phyloP scores from a whole-genome alignment of 1,284 basidiomycete genomes.

The Austroboletus olivaceoglutinosus region DNA sequence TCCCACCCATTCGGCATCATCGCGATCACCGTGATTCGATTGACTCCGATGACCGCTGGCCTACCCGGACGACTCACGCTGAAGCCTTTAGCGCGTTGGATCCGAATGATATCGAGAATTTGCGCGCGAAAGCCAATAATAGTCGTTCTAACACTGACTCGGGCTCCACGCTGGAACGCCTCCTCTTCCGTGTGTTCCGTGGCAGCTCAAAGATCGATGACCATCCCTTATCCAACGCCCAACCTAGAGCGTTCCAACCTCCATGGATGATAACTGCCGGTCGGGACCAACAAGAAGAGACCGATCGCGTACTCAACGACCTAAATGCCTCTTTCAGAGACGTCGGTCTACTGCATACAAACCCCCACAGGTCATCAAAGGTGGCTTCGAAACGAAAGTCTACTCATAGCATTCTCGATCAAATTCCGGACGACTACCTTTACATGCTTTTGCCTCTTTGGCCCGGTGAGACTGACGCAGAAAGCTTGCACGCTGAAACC shows the following conservation, averaged over 20 bases:
- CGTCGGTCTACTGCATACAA: slow-evolving; percentile 69
- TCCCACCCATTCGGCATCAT: slow-evolving; percentile 8
- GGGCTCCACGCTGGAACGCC: slow-evolving; percentile 22
- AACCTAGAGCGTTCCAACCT: slow-evolving; percentile 49
- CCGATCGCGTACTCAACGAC: slow-evolving; percentile 63
- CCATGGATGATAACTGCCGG: slow-evolving; percentile 69
- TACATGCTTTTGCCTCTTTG: slow-evolving; percentile 83
- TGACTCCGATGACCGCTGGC: slow-evolving; percentile 34
- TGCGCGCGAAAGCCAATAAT: slow-evolving; percentile 33
- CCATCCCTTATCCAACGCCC: slow-evolving; percentile 21
- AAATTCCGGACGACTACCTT: slow-evolving; percentile 62
- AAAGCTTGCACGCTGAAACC: slow-evolving; percentile 27
- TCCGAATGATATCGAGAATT: slow-evolving; percentile 53
- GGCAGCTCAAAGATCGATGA: slow-evolving; percentile 22
- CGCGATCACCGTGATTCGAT: slow-evolving; percentile 31
- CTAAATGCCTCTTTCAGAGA: slow-evolving; percentile 74
- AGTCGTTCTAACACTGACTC: slow-evolving; percentile 21
- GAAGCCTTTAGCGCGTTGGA: slow-evolving; percentile 74
- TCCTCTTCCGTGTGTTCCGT: slow-evolving; percentile 24
- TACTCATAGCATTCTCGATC: slow-evolving; percentile 51
- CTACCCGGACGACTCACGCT: slow-evolving; percentile 62
- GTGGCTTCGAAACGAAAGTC: slow-evolving; percentile 18
- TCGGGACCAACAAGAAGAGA: slow-evolving; percentile 61
- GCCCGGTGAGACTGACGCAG: slow-evolving; percentile 67
- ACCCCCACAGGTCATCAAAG: slow-evolving; percentile 36